A percentile compares a stretch with the other conserved stretches of the same genome.
These are phyloP conservation scores for Citeromyces nyonsensis DNA, from an alignment of 805 yeast genomes.

Conservation along the genomic window DNA sequence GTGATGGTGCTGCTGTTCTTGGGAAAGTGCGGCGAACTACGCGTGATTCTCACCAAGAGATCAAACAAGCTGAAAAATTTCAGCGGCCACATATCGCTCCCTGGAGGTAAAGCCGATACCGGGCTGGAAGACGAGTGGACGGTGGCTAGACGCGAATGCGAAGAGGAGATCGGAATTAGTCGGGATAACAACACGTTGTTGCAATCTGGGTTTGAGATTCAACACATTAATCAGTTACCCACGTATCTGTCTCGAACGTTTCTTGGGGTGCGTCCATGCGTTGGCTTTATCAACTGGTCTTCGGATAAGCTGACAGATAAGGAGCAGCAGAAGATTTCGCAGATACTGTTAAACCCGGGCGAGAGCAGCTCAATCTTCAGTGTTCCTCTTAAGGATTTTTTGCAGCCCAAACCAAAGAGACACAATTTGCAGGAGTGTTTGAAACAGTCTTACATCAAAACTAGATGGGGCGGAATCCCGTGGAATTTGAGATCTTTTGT, in stretches of 20 bases:
- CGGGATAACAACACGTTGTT: constrained; percentile 24
- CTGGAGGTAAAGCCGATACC: constrained; percentile 84
- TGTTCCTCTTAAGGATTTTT: constrained; percentile 51
- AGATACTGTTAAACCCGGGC: constrained; percentile 51
- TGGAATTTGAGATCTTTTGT: constrained; percentile 51
- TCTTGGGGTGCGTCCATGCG: constrained; percentile 71
- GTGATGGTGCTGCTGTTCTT: constrained; percentile 63
- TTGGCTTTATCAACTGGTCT: constrained; percentile 39
- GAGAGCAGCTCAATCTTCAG: constrained; percentile 61
- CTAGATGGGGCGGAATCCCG: constrained; percentile 59
- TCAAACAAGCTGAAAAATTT: constrained; percentile 54
- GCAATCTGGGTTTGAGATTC: constrained; percentile 40
- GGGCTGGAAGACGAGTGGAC: constrained; percentile 52
- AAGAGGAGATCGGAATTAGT: constrained; percentile 73
- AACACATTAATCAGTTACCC: constrained; percentile 51
- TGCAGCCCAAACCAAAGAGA: constrained; percentile 15
- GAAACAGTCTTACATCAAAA: constrained; percentile 15
- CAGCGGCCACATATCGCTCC: constrained; percentile 84
- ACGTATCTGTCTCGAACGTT: constrained; percentile 72
- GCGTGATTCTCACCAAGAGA: constrained; percentile 70
- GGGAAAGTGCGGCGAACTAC: constrained; percentile 58
- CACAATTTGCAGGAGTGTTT: constrained; percentile 16
- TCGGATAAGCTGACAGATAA: constrained; percentile 11
- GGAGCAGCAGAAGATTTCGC: constrained; percentile 14
- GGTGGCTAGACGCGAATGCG: constrained; percentile 70